A percentile compares a stretch with the other conserved stretches of the same genome.
phyloP scores from a whole-genome alignment of 2,329 filamentous ascomycete genomes.

The Pseudonectria foliicola region DNA sequence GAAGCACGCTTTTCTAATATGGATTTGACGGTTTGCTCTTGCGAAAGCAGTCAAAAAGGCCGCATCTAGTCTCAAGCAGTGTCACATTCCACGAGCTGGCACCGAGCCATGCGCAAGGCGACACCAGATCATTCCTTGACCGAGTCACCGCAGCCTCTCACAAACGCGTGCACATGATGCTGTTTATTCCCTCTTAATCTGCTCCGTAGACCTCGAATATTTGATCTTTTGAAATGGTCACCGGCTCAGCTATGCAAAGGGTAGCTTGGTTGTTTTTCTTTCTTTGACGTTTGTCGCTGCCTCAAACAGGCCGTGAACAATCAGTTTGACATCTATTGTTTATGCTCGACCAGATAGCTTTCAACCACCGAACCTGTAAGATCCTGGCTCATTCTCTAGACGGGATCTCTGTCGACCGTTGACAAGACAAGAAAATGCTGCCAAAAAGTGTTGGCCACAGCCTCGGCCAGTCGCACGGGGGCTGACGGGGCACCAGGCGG shows the following conservation, averaged over 20 bases:
- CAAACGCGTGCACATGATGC: slow-evolving; percentile 32
- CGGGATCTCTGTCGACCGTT: too few relatives aligned
- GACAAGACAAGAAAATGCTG: too few relatives aligned
- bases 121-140: too few relatives aligned
- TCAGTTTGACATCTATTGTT: slow-evolving; percentile 43
- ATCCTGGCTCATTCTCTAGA: too few relatives aligned
- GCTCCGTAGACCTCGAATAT: slow-evolving; percentile 44
- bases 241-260: slow-evolving; percentile 52
- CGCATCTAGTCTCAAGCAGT: too few relatives aligned
- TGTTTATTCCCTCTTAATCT: slow-evolving; percentile 38
- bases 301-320: slow-evolving; percentile 55
- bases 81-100: too few relatives aligned
- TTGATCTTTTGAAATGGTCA: slow-evolving; percentile 44
- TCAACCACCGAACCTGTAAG: slow-evolving; percentile 28
- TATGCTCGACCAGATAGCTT: slow-evolving; percentile 20
- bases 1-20: too few relatives aligned
- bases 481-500: too few relatives aligned
- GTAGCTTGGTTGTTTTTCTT: slow-evolving; percentile 62
- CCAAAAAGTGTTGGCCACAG: too few relatives aligned
- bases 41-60: not conserved
- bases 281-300: slow-evolving; percentile 55
- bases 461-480: too few relatives aligned
- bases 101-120: too few relatives aligned
- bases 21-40: too few relatives aligned
- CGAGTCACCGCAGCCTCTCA: not conserved